Conservation (phyloP, 352 stramenopile species). For the Pythium phragmitis region DNA sequence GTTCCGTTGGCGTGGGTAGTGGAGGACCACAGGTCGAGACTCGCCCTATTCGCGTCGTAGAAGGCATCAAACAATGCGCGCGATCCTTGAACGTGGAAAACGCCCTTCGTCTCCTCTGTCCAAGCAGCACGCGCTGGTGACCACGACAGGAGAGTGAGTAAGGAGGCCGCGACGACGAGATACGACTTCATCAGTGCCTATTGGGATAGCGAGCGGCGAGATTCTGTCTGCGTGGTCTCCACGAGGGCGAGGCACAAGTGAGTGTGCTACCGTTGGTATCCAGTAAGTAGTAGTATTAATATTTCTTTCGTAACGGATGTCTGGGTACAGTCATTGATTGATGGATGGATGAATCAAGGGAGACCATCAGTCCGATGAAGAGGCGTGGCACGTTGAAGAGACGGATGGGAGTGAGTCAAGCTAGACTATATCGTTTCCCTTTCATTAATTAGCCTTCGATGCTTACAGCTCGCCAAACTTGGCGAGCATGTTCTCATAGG, state of each 20-base stretch:
- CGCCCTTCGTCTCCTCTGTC: neutral
- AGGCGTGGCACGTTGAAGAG: no score
- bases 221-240: no score
- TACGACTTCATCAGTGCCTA: neutral
- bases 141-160: neutral
- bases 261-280: no score
- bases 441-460: neutral
- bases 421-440: no score
- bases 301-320: no score
- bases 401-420: no score
- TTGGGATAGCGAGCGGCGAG: no score
- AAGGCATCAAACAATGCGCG: constrained; percentile 16
- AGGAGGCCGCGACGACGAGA: neutral
- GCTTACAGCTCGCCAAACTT: constrained; percentile 32
- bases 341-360: neutral
- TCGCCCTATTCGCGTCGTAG: constrained; percentile 8
- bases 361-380: no score
- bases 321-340: neutral
- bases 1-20: constrained; percentile 12
- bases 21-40: constrained; percentile 16
- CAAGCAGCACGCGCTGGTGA: neutral
- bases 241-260: no score
- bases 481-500: constrained; percentile 54
- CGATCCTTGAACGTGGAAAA: constrained; percentile 3
- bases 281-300: no score